Percentiles rank a stretch among this genome's conserved stretches.
Conservation (phyloP, 345 rosid species). For the Mangifera indica region DNA sequence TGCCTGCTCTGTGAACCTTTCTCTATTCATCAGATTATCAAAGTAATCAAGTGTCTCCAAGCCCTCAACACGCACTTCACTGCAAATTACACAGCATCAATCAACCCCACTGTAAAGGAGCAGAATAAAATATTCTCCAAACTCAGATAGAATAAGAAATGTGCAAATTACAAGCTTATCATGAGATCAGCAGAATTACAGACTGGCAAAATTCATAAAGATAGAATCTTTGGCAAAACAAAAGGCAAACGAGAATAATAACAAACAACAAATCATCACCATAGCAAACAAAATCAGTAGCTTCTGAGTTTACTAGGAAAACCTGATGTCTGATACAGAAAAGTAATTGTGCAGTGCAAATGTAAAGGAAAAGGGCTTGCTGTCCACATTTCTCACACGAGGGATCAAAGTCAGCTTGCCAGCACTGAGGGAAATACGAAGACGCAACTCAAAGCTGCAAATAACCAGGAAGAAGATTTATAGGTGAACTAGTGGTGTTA, state of each 20-base stretch:
- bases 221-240: not conserved
- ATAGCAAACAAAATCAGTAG: constrained; percentile 15
- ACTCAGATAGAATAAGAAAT: constrained; percentile 4
- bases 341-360: constrained; percentile 74
- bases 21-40: constrained; percentile 61
- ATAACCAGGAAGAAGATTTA: constrained; percentile 18
- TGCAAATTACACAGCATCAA: constrained; percentile 45
- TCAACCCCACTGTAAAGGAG: constrained; percentile 17
- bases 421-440: constrained; percentile 67
- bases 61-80: constrained; percentile 97
- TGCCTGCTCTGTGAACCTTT: constrained; percentile 93
- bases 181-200: not conserved
- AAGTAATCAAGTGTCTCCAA: constrained; percentile 96
- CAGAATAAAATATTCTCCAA: constrained; percentile 8
- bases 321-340: constrained; percentile 93
- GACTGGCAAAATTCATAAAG: not conserved
- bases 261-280: constrained; percentile 7
- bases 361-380: constrained; percentile 74
- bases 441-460: constrained; percentile 86
- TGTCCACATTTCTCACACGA: constrained; percentile 88
- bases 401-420: constrained; percentile 88
- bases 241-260: not conserved
- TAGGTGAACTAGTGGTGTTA: constrained; percentile 3
- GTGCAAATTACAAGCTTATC: not conserved
- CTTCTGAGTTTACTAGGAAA: constrained; percentile 16